Evolutionary conservation across 306 rosid species (phyloP).

Genomic region (Ormosia semicastrata): DNA sequence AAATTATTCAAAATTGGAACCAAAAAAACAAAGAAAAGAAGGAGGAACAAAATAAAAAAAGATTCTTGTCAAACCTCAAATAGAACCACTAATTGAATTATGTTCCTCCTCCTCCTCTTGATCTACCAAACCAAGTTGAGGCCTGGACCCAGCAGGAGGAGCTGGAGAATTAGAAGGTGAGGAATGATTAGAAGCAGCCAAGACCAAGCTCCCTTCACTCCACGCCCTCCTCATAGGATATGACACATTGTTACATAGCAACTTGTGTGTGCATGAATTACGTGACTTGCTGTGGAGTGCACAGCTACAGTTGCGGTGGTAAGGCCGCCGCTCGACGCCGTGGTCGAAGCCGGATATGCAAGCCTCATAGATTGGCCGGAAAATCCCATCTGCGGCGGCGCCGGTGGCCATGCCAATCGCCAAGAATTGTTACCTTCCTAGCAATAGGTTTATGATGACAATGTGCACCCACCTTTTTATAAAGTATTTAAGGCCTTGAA

Average conservation of each 20-base stretch:
- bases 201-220: conserved; percentile 59
- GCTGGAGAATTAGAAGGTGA: conserved; percentile 34
- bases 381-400: conserved; percentile 47
- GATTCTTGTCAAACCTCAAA: conserved; percentile 6
- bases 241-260: conserved; percentile 25
- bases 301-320: conserved; percentile 50
- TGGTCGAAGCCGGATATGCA: conserved; percentile 44
- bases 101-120: not conserved
- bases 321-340: conserved; percentile 64
- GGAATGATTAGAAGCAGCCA: conserved; percentile 34
- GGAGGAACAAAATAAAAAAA: not conserved
- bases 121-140: conserved; percentile 24
- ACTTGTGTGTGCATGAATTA: not conserved
- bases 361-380: conserved; percentile 52
- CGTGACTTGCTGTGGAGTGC: conserved; percentile 33
- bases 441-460: not conserved
- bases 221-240: conserved; percentile 66
- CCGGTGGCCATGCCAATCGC: conserved; percentile 33
- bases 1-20: conserved; percentile 23
- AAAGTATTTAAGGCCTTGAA: not conserved
- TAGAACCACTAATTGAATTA: not conserved
- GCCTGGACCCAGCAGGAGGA: not conserved
- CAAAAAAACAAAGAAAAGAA: not conserved
- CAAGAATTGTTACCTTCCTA: not conserved
- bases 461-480: not conserved